Evolutionary conservation across 257 asterid species (phyloP).

Genomic region (Salvia miltiorrhiza): DNA sequence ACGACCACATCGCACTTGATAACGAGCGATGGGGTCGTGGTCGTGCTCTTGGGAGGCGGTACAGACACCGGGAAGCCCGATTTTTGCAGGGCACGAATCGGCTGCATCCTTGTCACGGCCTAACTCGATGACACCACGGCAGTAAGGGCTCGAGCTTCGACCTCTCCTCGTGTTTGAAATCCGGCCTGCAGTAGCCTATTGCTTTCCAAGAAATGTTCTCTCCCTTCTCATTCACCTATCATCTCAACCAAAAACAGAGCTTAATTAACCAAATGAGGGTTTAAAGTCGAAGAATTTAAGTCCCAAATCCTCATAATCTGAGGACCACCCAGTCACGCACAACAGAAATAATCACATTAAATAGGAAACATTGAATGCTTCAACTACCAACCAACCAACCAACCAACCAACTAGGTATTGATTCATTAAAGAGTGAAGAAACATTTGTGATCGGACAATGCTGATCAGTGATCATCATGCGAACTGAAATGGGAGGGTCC

Average conservation of each 20-base stretch:
- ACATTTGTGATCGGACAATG: not conserved
- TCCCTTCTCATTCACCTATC: slow-evolving; percentile 43
- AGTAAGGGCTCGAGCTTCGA: slow-evolving; percentile 28
- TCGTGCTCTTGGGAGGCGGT: not conserved
- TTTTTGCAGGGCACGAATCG: slow-evolving; percentile 26
- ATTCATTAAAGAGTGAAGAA: slow-evolving; percentile 1
- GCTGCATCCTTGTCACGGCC: slow-evolving; percentile 26
- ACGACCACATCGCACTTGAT: slow-evolving; percentile 74
- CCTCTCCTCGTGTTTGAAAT: not conserved
- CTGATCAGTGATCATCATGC: too few species aligned
- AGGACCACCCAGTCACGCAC: not conserved
- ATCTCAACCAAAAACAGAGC: not conserved
- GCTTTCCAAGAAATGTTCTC: slow-evolving; percentile 80
- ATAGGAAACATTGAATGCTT: not conserved
- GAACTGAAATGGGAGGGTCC: not conserved
- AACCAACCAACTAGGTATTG: not conserved
- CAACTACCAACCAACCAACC: not conserved
- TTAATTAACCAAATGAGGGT: not conserved
- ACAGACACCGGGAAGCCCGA: slow-evolving; percentile 46
- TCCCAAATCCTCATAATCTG: not conserved
- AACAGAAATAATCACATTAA: not conserved
- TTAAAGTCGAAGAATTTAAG: not conserved
- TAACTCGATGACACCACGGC: slow-evolving; percentile 43
- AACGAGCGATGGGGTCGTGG: slow-evolving; percentile 28
- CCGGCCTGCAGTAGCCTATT: slow-evolving; percentile 70